Percentiles rank a stretch among this genome's conserved stretches.
These are phyloP conservation scores for Sphenostylis stenocarpa DNA, from an alignment of 306 rosid species.

Conservation along the genomic window DNA sequence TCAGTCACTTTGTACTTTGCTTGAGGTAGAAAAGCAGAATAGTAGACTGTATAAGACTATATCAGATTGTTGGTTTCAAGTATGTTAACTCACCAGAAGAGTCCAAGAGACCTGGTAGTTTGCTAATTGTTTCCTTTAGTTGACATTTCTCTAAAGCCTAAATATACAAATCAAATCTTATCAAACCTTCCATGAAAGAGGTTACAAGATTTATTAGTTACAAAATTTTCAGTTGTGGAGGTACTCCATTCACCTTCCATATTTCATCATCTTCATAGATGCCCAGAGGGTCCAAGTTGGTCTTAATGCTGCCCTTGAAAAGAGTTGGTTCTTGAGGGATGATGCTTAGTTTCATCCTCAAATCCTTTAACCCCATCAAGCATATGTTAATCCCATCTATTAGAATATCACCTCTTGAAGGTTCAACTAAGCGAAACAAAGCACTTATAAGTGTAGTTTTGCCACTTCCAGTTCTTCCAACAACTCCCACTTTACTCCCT, in stretches of 20 bases:
- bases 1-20: not conserved
- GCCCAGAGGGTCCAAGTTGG: conserved; percentile 10
- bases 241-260: not conserved
- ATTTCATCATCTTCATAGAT: not conserved
- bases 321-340: conserved; percentile 18
- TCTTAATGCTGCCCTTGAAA: conserved; percentile 10
- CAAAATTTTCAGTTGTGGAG: not conserved
- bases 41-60: not conserved
- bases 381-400: conserved; percentile 4
- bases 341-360: not conserved
- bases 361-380: not conserved
- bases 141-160: conserved; percentile 10
- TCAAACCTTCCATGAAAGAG: not conserved
- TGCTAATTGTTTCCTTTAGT: not conserved
- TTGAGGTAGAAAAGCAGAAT: not conserved
- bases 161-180: not conserved
- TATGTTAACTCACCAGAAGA: not conserved
- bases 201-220: not conserved
- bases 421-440: conserved; percentile 9
- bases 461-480: conserved; percentile 6
- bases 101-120: not conserved
- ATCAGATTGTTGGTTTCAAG: not conserved
- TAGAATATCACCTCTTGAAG: not conserved
- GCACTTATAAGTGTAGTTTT: conserved; percentile 11
- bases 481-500: not conserved